These are phyloP conservation scores for Isatis lusitanica DNA, from an alignment of 441 rosid genomes.

Conservation along the genomic window DNA sequence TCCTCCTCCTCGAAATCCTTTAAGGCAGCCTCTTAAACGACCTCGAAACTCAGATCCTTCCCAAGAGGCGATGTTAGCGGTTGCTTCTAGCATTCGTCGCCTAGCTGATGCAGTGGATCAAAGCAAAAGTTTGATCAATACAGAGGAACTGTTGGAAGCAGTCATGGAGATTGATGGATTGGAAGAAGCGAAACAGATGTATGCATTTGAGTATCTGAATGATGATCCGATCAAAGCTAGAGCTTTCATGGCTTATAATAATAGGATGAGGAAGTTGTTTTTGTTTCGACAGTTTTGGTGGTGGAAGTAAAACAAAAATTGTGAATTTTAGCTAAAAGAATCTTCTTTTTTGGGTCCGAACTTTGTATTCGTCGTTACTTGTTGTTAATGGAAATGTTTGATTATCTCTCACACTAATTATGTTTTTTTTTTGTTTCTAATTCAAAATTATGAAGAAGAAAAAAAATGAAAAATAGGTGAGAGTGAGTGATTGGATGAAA, in stretches of 20 bases:
- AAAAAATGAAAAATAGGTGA: not conserved
- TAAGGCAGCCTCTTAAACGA: conserved; percentile 57
- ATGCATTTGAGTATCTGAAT: conserved; percentile 83
- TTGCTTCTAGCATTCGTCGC: conserved; percentile 70
- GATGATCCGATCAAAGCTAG: conserved; percentile 85
- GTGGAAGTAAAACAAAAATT: conserved; percentile 59
- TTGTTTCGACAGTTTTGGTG: conserved; percentile 88
- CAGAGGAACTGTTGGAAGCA: conserved; percentile 69
- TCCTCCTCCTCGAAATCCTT: conserved; percentile 59
- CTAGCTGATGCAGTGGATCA: conserved; percentile 75
- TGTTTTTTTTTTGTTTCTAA: too few relatives aligned
- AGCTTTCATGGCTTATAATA: conserved; percentile 78
- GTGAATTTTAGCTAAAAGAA: not conserved
- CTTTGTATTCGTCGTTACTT: not conserved
- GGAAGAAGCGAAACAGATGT: conserved; percentile 88
- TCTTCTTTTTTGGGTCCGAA: not conserved
- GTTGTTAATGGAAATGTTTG: too few relatives aligned
- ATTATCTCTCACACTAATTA: not conserved
- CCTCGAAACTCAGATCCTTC: conserved; percentile 56
- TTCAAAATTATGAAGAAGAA: not conserved
- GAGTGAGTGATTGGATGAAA: conserved; percentile 38
- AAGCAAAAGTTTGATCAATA: conserved; percentile 48
- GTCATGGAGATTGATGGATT: conserved; percentile 83
- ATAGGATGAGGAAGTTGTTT: conserved; percentile 72
- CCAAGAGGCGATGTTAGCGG: conserved; percentile 70